Evolutionary conservation across 805 yeast species (phyloP), one percentile per base, ranked within the genome.

Genomic region (Candida insectorum): DNA sequence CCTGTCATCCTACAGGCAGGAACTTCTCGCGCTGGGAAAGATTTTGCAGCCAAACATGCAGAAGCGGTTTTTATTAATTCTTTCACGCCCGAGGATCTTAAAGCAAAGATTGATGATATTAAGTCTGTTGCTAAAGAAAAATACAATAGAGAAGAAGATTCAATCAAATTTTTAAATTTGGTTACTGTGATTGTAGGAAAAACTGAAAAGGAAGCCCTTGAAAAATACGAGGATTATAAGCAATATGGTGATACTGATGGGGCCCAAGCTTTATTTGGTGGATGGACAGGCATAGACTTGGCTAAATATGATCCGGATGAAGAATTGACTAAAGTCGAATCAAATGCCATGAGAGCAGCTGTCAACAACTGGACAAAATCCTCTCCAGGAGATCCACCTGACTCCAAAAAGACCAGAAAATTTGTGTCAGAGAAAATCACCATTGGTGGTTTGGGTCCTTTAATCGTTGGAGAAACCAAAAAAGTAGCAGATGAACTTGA

Each of bases 1-100:
- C 74, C 74, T 2, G 61, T 69, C 7, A 46, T 69, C 24, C 52
- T 69, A 29, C 71, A 67, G 45, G 74, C 74, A 3, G 74, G 74
- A 4, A 52, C 66, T 10, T 67, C 73, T 3, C 47, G 58, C n/a
- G 53, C 54, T 15, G 74, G 74, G 4, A 48, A 54, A 20, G 64
- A 63, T 15, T 53, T 65, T 34, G 73, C 69, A 0, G 70, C 74
- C 7, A 58, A 56, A 39, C 52, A 61, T 41, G 73, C 72, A 1
- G 74, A 69, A 41, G 62, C 58, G 7, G 60, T 65, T 3, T 69
- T 68, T 39, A 49, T 59, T n/a, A 53, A 58, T 16, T 62, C 60
- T 10, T 44, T 52, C 25, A 53, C 62, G 2, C 64, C 71, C 5
- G 54, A 48, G 15, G 41, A 38, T 4, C 41, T 65, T 24, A 51